Conservation (phyloP, 1,284 basidiomycete genomes). For the Microbotryomycetes sp. region DNA sequence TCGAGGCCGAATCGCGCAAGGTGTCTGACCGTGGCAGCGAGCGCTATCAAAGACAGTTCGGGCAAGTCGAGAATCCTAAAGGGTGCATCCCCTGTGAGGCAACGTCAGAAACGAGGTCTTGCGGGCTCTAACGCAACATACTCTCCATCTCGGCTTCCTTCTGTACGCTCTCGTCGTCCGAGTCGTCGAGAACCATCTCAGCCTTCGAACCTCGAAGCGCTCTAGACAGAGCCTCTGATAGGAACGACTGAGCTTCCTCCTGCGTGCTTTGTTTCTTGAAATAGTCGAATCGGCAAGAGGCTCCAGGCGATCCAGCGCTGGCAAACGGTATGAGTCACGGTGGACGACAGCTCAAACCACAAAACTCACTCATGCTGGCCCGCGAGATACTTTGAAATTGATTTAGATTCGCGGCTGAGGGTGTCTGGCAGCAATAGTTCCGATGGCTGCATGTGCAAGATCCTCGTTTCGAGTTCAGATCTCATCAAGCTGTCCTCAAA, state of each 20-base stretch:
- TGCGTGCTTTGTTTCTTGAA: constrained; percentile 55
- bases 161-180: constrained; percentile 7
- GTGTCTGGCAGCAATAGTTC: constrained; percentile 58
- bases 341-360: neutral
- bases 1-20: constrained; percentile 68
- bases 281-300: constrained; percentile 54
- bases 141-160: neutral
- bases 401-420: constrained; percentile 66
- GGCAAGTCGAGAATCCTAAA: constrained; percentile 20
- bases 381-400: constrained; percentile 64
- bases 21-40: constrained; percentile 70
- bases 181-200: constrained; percentile 18
- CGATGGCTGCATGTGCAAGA: constrained; percentile 72
- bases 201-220: constrained; percentile 54
- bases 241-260: constrained; percentile 62
- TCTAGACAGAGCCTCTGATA: constrained; percentile 45
- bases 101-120: neutral
- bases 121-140: neutral
- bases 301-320: constrained; percentile 13
- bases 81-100: neutral
- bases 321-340: neutral
- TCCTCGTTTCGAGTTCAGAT: constrained; percentile 72
- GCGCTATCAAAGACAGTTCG: constrained; percentile 54
- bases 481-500: constrained; percentile 50
- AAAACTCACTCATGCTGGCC: constrained; percentile 43